A percentile compares a stretch with the other conserved stretches of the same genome.
These are phyloP conservation scores for Fomitopsis serialis DNA, from an alignment of 768 basidiomycete genomes.

Conservation along the genomic window DNA sequence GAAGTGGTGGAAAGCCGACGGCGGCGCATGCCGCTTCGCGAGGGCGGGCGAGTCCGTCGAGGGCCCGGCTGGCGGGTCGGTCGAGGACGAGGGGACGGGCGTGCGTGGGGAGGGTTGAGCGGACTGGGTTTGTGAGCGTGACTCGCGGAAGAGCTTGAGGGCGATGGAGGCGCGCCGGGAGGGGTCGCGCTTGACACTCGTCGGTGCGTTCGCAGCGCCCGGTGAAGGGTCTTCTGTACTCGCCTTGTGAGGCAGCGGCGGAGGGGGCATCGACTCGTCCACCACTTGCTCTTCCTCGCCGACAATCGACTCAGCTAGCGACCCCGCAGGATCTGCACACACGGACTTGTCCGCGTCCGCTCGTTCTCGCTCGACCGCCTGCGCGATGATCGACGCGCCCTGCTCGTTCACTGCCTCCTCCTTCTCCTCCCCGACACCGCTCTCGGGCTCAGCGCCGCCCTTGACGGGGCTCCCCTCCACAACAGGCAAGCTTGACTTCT, in stretches of 20 bases:
- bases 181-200: constrained; percentile 28
- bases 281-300: constrained; percentile 4
- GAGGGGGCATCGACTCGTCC: too few relatives aligned
- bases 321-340: neutral
- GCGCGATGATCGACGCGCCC: neutral
- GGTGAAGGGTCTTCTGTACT: neutral
- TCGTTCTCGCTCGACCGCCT: neutral
- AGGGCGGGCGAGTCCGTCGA: constrained; percentile 9
- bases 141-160: constrained; percentile 52
- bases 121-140: constrained; percentile 44
- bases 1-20: too few relatives aligned
- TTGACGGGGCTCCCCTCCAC: constrained; percentile 45
- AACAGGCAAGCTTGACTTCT: constrained; percentile 37
- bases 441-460: constrained; percentile 20
- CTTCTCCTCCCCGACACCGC: constrained; percentile 14
- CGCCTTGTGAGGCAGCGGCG: too few relatives aligned
- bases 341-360: neutral
- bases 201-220: too few relatives aligned
- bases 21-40: constrained; percentile 14
- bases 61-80: constrained; percentile 9
- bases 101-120: constrained; percentile 31
- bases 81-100: neutral
- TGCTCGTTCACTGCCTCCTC: neutral
- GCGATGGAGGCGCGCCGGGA: constrained; percentile 55
- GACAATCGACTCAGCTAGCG: constrained; percentile 9